Conservation (phyloP, 345 rosid species). For the Syzygium grande region DNA sequence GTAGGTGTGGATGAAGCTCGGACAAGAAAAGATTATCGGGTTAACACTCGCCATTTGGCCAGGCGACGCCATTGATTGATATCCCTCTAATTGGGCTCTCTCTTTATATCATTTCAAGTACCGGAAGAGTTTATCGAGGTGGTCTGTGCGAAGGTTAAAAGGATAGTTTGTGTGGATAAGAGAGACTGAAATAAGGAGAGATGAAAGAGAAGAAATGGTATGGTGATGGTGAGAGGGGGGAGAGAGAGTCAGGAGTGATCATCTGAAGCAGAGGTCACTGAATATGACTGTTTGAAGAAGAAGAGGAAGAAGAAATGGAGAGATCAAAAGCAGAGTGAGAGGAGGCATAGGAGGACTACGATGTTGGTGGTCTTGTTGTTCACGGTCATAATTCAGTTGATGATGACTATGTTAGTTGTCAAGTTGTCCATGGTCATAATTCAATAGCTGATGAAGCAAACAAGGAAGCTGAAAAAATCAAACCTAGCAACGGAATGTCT, state of each 20-base stretch:
- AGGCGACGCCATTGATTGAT: not conserved
- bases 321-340: not conserved
- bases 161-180: not conserved
- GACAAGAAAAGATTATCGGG: too few species aligned
- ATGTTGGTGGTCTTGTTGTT: not conserved
- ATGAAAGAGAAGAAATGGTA: not conserved
- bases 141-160: not conserved
- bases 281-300: not conserved
- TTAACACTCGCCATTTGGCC: too few species aligned
- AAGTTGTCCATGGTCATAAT: not conserved
- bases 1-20: too few species aligned
- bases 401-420: not conserved
- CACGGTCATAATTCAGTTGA: not conserved
- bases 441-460: not conserved
- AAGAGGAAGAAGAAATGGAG: not conserved
- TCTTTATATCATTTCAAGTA: not conserved
- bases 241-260: not conserved
- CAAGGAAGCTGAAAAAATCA: not conserved
- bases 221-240: not conserved
- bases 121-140: not conserved
- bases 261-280: not conserved
- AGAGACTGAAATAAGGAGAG: not conserved
- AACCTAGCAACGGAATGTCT: not conserved
- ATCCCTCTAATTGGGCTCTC: not conserved
- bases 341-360: not conserved